Conservation (phyloP, 108 stramenopile species). For the Mayamaea pseudoterrestris region DNA sequence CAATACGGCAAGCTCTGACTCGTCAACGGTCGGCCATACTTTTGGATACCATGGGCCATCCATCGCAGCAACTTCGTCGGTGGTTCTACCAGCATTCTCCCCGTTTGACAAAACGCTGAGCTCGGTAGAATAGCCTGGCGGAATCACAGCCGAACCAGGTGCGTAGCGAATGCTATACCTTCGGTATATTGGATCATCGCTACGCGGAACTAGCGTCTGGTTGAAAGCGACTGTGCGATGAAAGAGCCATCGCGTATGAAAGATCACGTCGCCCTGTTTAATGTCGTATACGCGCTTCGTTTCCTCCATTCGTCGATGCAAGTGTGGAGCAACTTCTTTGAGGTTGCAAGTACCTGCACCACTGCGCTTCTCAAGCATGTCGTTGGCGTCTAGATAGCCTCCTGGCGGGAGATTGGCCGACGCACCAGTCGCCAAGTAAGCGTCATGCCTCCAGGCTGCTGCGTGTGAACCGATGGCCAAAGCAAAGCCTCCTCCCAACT, state of each 20-base stretch:
- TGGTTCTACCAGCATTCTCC: constrained; percentile 54
- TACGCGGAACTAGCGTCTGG: constrained; percentile 8
- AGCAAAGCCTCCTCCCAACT: constrained; percentile 56
- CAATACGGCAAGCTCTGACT: background rate
- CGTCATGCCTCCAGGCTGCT: constrained; percentile 51
- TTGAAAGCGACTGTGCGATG: constrained; percentile 56
- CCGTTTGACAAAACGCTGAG: constrained; percentile 40
- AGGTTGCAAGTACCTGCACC: constrained; percentile 74
- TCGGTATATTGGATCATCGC: constrained; percentile 31
- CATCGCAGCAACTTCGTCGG: constrained; percentile 30
- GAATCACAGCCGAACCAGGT: constrained; percentile 51
- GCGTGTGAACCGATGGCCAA: constrained; percentile 56
- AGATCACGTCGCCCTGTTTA: constrained; percentile 60
- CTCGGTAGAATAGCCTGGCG: constrained; percentile 55
- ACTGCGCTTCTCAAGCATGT: constrained; percentile 45
- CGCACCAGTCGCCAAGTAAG: constrained; percentile 48
- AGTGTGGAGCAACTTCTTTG: constrained; percentile 39
- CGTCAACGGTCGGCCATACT: constrained; percentile 31
- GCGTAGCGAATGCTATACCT: constrained; percentile 66
- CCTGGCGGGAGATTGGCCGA: constrained; percentile 41
- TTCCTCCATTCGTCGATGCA: constrained; percentile 57
- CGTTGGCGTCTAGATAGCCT: constrained; percentile 44
- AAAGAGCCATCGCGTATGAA: constrained; percentile 70
- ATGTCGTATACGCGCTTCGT: constrained; percentile 56
- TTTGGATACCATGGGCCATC: constrained; percentile 73